These are phyloP conservation scores for Fusarium abutilonis DNA, from an alignment of 2,329 filamentous ascomycete genomes.

Conservation along the genomic window DNA sequence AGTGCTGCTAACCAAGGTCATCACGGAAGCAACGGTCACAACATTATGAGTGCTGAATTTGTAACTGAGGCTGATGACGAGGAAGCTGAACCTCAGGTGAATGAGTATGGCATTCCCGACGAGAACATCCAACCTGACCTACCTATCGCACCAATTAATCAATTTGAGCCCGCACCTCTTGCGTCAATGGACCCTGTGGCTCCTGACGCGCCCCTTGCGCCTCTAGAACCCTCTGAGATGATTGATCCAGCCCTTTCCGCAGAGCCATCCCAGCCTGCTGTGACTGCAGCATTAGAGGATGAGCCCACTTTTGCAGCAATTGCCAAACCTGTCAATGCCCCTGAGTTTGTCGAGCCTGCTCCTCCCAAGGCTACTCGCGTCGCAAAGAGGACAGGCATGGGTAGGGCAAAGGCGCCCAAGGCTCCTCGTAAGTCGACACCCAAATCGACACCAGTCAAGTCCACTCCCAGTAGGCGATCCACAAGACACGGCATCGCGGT, in stretches of 20 bases:
- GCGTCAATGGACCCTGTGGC: constrained; percentile 29
- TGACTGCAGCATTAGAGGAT: constrained; percentile 6
- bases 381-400: constrained; percentile 41
- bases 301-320: constrained; percentile 13
- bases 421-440: constrained; percentile 32
- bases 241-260: constrained; percentile 39
- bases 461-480: constrained; percentile 36
- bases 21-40: not conserved
- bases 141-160: constrained; percentile 47
- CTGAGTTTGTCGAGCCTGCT: constrained; percentile 37
- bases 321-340: constrained; percentile 17
- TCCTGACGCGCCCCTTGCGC: constrained; percentile 13
- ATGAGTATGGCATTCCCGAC: constrained; percentile 26
- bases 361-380: constrained; percentile 43
- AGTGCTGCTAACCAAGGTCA: constrained; percentile 1
- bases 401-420: constrained; percentile 33
- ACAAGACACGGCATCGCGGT: constrained; percentile 40
- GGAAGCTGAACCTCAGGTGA: constrained; percentile 21
- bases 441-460: constrained; percentile 43
- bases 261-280: constrained; percentile 13
- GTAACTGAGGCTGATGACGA: constrained; percentile 48
- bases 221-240: constrained; percentile 29
- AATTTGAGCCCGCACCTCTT: constrained; percentile 20
- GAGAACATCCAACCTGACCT: constrained; percentile 43
- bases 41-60: constrained; percentile 44